phyloP scores from a whole-genome alignment of 768 basidiomycete species.

The Hypholoma sublateritium region DNA sequence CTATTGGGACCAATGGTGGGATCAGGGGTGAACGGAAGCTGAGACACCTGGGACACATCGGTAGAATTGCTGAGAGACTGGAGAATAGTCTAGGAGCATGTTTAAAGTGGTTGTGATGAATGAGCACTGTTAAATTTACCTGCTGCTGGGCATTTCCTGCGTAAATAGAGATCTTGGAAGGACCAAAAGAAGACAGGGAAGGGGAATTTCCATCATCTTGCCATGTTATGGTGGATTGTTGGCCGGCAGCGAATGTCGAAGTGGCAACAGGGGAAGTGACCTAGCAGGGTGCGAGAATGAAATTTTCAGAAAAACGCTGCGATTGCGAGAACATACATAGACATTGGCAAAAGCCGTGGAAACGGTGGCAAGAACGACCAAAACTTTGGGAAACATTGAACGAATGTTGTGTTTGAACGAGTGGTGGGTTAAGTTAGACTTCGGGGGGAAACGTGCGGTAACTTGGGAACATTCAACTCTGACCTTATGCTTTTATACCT shows the following conservation, averaged over 20 bases:
- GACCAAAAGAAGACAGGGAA: slow-evolving; percentile 49
- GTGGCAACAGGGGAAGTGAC: slow-evolving; percentile 53
- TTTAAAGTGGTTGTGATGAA: not conserved
- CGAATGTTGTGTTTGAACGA: not conserved
- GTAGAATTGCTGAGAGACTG: slow-evolving; percentile 48
- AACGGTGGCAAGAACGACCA: slow-evolving; percentile 51
- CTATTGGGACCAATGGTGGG: slow-evolving; percentile 54
- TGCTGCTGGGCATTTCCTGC: slow-evolving; percentile 62
- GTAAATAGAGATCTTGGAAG: slow-evolving; percentile 55
- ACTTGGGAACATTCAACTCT: not conserved
- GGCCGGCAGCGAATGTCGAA: slow-evolving; percentile 49
- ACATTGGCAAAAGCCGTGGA: slow-evolving; percentile 55
- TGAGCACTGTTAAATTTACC: slow-evolving; percentile 32
- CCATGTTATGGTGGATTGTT: slow-evolving; percentile 54
- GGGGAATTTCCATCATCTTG: slow-evolving; percentile 52
- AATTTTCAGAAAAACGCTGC: slow-evolving; percentile 1
- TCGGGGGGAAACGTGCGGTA: not conserved
- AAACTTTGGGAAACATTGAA: slow-evolving; percentile 50
- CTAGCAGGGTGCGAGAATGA: slow-evolving; percentile 36
- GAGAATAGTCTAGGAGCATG: slow-evolving; percentile 44
- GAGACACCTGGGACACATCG: slow-evolving; percentile 49
- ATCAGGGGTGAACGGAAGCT: slow-evolving; percentile 52
- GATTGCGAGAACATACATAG: slow-evolving; percentile 37
- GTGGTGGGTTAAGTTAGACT: not conserved
- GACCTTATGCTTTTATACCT: not conserved